A percentile compares a stretch with the other conserved stretches of the same genome.
Conservation (phyloP, 2,329 filamentous ascomycete species). For the Sclerotinia trifoliorum region DNA sequence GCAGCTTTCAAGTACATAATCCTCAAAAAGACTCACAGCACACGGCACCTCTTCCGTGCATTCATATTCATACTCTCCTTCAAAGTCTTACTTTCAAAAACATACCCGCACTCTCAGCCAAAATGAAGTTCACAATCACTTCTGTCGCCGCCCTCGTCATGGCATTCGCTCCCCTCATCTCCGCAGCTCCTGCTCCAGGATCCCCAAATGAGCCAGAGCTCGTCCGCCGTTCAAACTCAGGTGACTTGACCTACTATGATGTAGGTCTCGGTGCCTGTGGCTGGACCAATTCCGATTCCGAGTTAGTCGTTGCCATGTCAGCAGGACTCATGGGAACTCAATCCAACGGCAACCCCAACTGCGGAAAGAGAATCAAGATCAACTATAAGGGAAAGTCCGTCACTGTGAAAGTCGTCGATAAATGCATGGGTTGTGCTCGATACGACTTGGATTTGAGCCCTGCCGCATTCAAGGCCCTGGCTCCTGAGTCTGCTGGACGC, state of each 20-base stretch:
- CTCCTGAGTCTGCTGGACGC: slow-evolving; percentile 48
- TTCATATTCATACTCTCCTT: not conserved
- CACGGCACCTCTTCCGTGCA: slow-evolving; percentile 4
- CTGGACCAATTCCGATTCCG: slow-evolving; percentile 52
- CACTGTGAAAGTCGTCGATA: slow-evolving; percentile 65
- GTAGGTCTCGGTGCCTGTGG: slow-evolving; percentile 71
- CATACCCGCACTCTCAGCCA: not conserved
- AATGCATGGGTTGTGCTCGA: slow-evolving; percentile 66
- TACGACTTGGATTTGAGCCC: slow-evolving; percentile 60
- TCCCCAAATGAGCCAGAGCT: slow-evolving; percentile 17
- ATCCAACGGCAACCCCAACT: slow-evolving; percentile 69
- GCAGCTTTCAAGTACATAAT: slow-evolving; percentile 10
- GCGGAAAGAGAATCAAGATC: slow-evolving; percentile 67
- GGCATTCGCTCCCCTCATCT: slow-evolving; percentile 18
- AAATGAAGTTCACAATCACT: slow-evolving; percentile 18
- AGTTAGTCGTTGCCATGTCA: slow-evolving; percentile 69
- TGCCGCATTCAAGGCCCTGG: slow-evolving; percentile 54
- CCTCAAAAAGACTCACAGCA: not conserved
- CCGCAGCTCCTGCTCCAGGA: slow-evolving; percentile 15
- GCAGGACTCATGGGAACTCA: slow-evolving; percentile 58
- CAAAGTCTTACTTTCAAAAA: not conserved
- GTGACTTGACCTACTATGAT: slow-evolving; percentile 73
- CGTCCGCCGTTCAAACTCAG: slow-evolving; percentile 41
- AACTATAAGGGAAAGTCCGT: slow-evolving; percentile 58
- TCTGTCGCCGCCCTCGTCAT: not conserved